These are phyloP conservation scores for Batkoa obscura DNA, from an alignment of 371 early-diverging fungal species.

Conservation along the genomic window DNA sequence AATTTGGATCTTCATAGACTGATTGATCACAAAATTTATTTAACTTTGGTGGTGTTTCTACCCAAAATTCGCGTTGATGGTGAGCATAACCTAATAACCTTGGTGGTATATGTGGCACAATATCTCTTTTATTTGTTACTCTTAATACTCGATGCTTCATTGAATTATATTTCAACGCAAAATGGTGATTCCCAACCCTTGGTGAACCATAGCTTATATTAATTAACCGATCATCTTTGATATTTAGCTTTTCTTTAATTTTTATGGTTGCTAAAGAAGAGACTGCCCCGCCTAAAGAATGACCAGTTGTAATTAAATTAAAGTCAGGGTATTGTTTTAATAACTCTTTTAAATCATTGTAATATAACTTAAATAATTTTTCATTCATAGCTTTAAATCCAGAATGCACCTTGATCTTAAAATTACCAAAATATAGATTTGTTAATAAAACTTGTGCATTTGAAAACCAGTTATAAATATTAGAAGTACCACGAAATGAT, in stretches of 20 bases:
- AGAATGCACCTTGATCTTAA: neutral
- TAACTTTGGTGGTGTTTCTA: neutral
- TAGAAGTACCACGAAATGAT: neutral
- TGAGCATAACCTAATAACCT: neutral
- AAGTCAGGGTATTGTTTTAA: slow-evolving; percentile 1
- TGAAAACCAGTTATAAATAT: neutral
- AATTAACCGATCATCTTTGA: neutral
- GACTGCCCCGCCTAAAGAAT: slow-evolving; percentile 8
- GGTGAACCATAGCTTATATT: neutral
- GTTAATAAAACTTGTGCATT: neutral
- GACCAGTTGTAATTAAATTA: slow-evolving; percentile 6
- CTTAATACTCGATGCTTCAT: neutral
- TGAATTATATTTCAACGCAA: neutral
- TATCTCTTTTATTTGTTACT: neutral
- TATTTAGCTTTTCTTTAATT: neutral
- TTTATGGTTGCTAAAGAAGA: neutral
- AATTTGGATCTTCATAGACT: neutral
- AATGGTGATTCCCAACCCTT: neutral
- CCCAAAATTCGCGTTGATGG: neutral
- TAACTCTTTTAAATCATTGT: neutral
- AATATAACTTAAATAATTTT: neutral
- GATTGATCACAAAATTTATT: neutral
- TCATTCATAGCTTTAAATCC: neutral
- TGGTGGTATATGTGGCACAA: neutral
- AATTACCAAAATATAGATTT: neutral